Evolutionary conservation across 805 yeast species (phyloP).

Genomic region (Saturnispora sekii): DNA sequence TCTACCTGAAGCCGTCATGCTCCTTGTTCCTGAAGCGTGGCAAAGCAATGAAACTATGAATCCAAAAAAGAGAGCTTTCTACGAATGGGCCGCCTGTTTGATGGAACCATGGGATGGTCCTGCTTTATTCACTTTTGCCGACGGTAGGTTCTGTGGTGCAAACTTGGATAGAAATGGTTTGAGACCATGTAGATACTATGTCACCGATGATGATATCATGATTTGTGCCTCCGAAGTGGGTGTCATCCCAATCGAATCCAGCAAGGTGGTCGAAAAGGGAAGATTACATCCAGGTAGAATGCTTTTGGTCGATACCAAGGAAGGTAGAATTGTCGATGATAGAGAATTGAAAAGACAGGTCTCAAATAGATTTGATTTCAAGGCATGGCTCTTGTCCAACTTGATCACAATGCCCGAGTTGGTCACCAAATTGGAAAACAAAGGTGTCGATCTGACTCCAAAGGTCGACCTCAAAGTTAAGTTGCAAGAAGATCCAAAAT

Average conservation of each 20-base stretch:
- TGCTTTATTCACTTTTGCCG: slow-evolving; percentile 91
- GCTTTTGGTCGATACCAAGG: slow-evolving; percentile 88
- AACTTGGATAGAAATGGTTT: slow-evolving; percentile 94
- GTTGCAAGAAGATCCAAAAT: slow-evolving; percentile 73
- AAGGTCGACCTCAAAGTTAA: slow-evolving; percentile 28
- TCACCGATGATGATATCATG: slow-evolving; percentile 89
- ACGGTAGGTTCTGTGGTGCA: slow-evolving; percentile 97
- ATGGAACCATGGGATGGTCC: slow-evolving; percentile 99
- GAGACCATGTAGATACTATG: slow-evolving; percentile 96
- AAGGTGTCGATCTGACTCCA: slow-evolving; percentile 24
- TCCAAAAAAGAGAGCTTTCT: slow-evolving; percentile 85
- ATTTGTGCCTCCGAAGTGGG: slow-evolving; percentile 99
- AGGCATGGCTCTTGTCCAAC: slow-evolving; percentile 85
- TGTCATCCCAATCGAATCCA: slow-evolving; percentile 82
- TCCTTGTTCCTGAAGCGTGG: slow-evolving; percentile 97
- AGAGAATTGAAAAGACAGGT: slow-evolving; percentile 75
- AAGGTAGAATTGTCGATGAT: slow-evolving; percentile 90
- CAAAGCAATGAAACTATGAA: slow-evolving; percentile 83
- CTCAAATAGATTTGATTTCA: slow-evolving; percentile 79
- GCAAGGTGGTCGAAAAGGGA: slow-evolving; percentile 78
- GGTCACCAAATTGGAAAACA: slow-evolving; percentile 43
- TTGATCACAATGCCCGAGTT: slow-evolving; percentile 78
- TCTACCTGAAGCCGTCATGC: slow-evolving; percentile 94
- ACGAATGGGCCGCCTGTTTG: slow-evolving; percentile 98
- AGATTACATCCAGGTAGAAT: slow-evolving; percentile 93